Evolutionary conservation across 805 yeast species (phyloP).

Genomic region (Isabelozyma pseudorhagii): DNA sequence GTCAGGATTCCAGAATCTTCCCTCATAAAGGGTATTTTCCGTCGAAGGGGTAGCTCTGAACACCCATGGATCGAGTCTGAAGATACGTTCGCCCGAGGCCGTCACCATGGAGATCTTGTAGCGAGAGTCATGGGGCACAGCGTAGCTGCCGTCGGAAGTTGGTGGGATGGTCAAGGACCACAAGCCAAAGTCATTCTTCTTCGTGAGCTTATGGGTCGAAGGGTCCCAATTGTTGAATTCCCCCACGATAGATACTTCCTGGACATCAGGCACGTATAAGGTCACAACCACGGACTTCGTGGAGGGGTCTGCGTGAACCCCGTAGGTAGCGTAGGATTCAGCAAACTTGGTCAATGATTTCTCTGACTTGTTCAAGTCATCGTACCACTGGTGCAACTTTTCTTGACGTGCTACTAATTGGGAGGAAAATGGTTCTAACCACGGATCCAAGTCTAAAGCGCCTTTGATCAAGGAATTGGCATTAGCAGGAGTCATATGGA

Average conservation of each 20-base stretch:
- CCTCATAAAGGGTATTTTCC: conserved; percentile 63
- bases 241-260: conserved; percentile 74
- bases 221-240: conserved; percentile 88
- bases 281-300: conserved; percentile 58
- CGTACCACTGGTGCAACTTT: conserved; percentile 62
- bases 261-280: conserved; percentile 93
- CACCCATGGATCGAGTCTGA: conserved; percentile 88
- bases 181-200: conserved; percentile 63
- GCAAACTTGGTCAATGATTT: conserved; percentile 65
- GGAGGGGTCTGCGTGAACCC: conserved; percentile 59
- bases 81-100: conserved; percentile 67
- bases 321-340: conserved; percentile 70
- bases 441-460: conserved; percentile 76
- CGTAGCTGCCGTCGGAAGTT: conserved; percentile 45
- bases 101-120: conserved; percentile 67
- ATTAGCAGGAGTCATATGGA: not conserved
- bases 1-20: conserved; percentile 88
- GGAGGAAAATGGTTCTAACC: conserved; percentile 75
- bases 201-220: conserved; percentile 49
- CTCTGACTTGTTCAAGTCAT: conserved; percentile 52
- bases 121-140: conserved; percentile 79
- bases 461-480: conserved; percentile 39
- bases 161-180: conserved; percentile 65
- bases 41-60: conserved; percentile 73
- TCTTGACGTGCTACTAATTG: conserved; percentile 67